A percentile compares a stretch with the other conserved stretches of the same genome.
Conservation (phyloP, 495 filamentous ascomycete genomes). For the Cercophora scortea region DNA sequence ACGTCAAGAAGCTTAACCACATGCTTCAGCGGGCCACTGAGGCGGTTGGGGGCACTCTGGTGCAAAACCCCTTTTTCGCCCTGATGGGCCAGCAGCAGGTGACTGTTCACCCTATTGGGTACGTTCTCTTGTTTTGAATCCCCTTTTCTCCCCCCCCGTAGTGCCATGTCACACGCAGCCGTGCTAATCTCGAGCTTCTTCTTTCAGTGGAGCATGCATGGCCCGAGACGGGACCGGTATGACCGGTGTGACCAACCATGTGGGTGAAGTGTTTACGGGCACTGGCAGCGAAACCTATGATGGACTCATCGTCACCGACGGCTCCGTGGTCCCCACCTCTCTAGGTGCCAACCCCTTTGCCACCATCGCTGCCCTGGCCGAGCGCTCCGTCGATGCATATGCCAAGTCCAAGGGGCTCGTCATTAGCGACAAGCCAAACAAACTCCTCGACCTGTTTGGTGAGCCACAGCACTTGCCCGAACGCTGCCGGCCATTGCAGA, state of each 20-base stretch:
- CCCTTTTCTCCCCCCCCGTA: not conserved
- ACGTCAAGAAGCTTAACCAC: constrained; percentile 46
- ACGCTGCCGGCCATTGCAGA: constrained; percentile 5
- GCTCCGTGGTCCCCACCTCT: constrained; percentile 54
- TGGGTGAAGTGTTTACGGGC: constrained; percentile 53
- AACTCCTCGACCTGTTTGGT: constrained; percentile 37
- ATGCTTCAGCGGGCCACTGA: constrained; percentile 44
- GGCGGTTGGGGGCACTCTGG: constrained; percentile 49
- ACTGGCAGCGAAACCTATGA: constrained; percentile 40
- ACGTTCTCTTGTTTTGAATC: constrained; percentile 8
- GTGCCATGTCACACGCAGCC: no score
- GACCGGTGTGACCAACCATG: constrained; percentile 56
- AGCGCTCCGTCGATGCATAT: constrained; percentile 49
- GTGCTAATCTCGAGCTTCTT: constrained; percentile 4
- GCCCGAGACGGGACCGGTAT: constrained; percentile 47
- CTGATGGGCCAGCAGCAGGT: constrained; percentile 47
- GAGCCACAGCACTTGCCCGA: constrained; percentile 24
- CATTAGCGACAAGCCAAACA: constrained; percentile 48
- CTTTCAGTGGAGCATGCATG: constrained; percentile 52
- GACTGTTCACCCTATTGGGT: constrained; percentile 63
- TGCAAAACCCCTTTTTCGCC: constrained; percentile 49
- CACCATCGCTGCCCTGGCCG: constrained; percentile 60
- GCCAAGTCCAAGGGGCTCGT: constrained; percentile 28
- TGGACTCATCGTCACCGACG: constrained; percentile 57
- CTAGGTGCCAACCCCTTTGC: constrained; percentile 63